Percentiles rank a stretch among this genome's conserved stretches.
phyloP scores from a whole-genome alignment of 345 rosid species.

The Eucalyptus leucophloia region DNA sequence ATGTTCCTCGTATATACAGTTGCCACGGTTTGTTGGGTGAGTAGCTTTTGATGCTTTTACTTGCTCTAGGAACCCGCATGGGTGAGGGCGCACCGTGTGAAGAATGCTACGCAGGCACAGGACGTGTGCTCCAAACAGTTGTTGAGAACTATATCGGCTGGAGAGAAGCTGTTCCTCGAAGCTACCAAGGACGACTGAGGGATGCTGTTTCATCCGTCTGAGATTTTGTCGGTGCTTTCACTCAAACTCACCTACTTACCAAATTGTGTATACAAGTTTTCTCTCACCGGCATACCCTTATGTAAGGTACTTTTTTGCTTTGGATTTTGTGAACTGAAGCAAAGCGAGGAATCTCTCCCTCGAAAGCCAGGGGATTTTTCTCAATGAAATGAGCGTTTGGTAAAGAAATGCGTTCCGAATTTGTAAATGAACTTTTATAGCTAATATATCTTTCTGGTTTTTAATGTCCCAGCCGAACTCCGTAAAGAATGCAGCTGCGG shows the following conservation, averaged over 20 bases:
- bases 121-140: conserved; percentile 64
- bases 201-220: neutral
- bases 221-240: neutral
- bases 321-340: neutral
- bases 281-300: neutral
- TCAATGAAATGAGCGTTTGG: neutral
- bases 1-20: neutral
- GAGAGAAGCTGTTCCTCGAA: conserved; percentile 5
- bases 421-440: neutral
- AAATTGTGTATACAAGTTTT: neutral
- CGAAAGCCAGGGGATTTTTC: neutral
- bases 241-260: neutral
- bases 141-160: conserved; percentile 44
- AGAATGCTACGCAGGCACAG: conserved; percentile 64
- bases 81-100: conserved; percentile 69
- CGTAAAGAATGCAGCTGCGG: neutral
- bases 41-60: neutral
- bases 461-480: neutral
- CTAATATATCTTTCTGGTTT: neutral
- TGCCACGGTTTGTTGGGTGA: neutral
- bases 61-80: conserved; percentile 76
- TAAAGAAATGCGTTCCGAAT: neutral
- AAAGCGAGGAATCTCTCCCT: neutral
- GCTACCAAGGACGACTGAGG: conserved; percentile 7
- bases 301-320: neutral